Conservation (phyloP, 2,329 filamentous ascomycete species). For the Aspergillus jensenii region DNA sequence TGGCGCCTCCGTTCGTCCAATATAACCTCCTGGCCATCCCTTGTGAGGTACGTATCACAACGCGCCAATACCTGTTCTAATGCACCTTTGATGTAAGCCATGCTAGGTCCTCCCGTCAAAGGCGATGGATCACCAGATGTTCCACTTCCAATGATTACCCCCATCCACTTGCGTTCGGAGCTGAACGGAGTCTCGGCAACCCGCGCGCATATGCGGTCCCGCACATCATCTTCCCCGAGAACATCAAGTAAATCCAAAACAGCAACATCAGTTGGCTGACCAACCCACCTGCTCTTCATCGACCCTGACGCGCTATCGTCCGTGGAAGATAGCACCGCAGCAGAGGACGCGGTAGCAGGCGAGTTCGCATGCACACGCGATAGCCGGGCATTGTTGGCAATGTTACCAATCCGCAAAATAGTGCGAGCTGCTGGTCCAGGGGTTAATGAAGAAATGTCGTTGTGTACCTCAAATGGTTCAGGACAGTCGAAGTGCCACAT, state of each 20-base stretch:
- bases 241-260: slow-evolving; percentile 89
- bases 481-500: slow-evolving; percentile 87
- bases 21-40: slow-evolving; percentile 81
- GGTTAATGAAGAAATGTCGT: slow-evolving; percentile 52
- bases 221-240: slow-evolving; percentile 87
- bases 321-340: slow-evolving; percentile 83
- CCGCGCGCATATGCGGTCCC: slow-evolving; percentile 79
- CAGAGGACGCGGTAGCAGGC: slow-evolving; percentile 67
- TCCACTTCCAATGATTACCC: slow-evolving; percentile 71
- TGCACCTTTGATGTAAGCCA: slow-evolving; percentile 94
- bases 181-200: slow-evolving; percentile 90
- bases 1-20: slow-evolving; percentile 74
- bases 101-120: slow-evolving; percentile 61
- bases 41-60: slow-evolving; percentile 87
- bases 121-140: slow-evolving; percentile 53
- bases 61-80: slow-evolving; percentile 81
- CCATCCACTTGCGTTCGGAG: slow-evolving; percentile 99
- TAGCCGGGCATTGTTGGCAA: slow-evolving; percentile 90
- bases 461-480: slow-evolving; percentile 57
- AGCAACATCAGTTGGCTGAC: slow-evolving; percentile 96
- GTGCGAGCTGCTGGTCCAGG: slow-evolving; percentile 74
- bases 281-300: slow-evolving; percentile 85
- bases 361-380: slow-evolving; percentile 70
- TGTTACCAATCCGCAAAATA: slow-evolving; percentile 88
- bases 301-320: slow-evolving; percentile 61